Conservation (phyloP, 495 filamentous ascomycete species). For the Pseudevernia furfuracea region DNA sequence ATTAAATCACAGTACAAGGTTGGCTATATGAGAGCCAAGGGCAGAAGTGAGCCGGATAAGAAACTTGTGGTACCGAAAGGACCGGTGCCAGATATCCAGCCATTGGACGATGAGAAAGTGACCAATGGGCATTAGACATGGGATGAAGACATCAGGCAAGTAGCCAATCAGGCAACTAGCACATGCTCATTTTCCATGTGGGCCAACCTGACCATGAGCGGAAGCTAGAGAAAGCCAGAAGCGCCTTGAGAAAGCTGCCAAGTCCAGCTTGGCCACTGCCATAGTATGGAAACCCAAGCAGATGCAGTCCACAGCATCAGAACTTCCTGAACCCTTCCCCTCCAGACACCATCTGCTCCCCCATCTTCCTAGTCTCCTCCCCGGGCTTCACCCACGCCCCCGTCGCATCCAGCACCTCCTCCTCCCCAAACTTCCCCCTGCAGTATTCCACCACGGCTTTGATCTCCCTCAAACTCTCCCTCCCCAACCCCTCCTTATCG, state of each 20-base stretch:
- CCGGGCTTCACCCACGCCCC: slow-evolving; percentile 32
- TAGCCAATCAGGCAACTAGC: not conserved
- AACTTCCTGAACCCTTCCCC: slow-evolving; percentile 29
- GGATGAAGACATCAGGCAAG: not conserved
- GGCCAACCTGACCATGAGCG: not conserved
- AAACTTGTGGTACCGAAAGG: slow-evolving; percentile 49
- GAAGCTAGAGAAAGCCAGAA: not conserved
- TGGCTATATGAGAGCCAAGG: slow-evolving; percentile 27
- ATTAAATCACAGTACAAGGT: slow-evolving; percentile 29
- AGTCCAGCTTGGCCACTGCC: not conserved
- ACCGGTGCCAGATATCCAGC: slow-evolving; percentile 51
- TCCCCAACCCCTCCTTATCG: slow-evolving; percentile 24
- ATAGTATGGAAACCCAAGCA: not conserved
- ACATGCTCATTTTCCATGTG: not conserved
- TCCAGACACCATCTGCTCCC: slow-evolving; percentile 28
- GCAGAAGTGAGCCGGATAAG: slow-evolving; percentile 12
- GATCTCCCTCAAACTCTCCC: slow-evolving; percentile 32
- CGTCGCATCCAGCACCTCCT: slow-evolving; percentile 31
- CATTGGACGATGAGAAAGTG: slow-evolving; percentile 20
- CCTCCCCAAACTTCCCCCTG: slow-evolving; percentile 32
- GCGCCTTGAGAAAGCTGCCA: not conserved
- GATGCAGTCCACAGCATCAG: slow-evolving; percentile 3
- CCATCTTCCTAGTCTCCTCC: slow-evolving; percentile 32
- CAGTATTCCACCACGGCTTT: slow-evolving; percentile 33
- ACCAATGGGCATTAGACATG: not conserved